These are phyloP conservation scores for Naganishia vishniacii DNA, from an alignment of 768 basidiomycete species.

Conservation along the genomic window DNA sequence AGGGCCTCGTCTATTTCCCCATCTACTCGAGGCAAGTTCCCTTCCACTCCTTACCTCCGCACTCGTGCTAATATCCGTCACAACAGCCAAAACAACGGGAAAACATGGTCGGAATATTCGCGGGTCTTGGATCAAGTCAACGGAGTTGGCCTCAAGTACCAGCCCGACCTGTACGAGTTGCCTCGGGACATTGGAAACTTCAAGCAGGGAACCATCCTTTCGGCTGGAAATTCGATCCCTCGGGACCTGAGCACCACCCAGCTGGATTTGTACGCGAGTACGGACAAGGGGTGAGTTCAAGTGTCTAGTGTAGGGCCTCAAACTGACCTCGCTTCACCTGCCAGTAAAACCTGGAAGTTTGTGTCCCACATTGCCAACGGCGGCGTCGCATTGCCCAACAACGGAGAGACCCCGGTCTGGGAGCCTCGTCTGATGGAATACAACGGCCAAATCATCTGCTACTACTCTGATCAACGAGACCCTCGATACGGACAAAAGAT, in stretches of 20 bases:
- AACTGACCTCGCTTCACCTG: background rate
- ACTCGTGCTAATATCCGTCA: background rate
- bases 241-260: constrained; percentile 29
- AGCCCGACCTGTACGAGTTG: constrained; percentile 26
- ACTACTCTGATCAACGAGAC: constrained; percentile 35
- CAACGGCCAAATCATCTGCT: constrained; percentile 31
- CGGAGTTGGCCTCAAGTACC: constrained; percentile 30
- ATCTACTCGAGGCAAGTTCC: constrained; percentile 27
- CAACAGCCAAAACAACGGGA: constrained; percentile 25
- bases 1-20: constrained; percentile 27
- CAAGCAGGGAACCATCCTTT: constrained; percentile 27
- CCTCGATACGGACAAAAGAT: constrained; percentile 31
- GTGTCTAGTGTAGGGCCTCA: background rate
- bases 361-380: constrained; percentile 31
- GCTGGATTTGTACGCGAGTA: constrained; percentile 31
- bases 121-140: constrained; percentile 27
- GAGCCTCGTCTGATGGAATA: constrained; percentile 32
- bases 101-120: constrained; percentile 26
- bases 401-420: constrained; percentile 34
- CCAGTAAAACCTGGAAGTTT: constrained; percentile 30
- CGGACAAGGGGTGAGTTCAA: constrained; percentile 28
- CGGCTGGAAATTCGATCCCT: constrained; percentile 34
- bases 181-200: constrained; percentile 19
- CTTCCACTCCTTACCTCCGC: background rate
- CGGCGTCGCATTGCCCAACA: constrained; percentile 29